Conservation (phyloP, 140 eudicot genomes). For the Bidens hawaiensis region DNA sequence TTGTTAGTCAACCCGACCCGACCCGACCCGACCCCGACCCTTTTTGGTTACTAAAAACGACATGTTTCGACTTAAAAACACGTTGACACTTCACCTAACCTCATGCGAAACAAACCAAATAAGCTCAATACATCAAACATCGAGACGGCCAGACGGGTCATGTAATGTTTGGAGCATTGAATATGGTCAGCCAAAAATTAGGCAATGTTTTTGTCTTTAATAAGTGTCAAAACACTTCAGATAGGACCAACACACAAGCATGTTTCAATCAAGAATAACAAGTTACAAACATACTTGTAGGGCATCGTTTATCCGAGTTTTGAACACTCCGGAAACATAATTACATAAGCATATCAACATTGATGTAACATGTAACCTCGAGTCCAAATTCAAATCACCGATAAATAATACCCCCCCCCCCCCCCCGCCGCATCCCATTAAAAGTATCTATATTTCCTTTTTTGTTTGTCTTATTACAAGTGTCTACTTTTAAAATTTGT, state of each 20-base stretch:
- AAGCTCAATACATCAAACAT: background rate
- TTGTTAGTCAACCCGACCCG: background rate
- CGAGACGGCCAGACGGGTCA: slow-evolving; percentile 7
- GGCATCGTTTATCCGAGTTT: slow-evolving; percentile 12
- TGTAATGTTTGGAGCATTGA: slow-evolving; percentile 9
- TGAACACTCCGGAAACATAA: slow-evolving; percentile 21
- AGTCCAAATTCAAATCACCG: slow-evolving; percentile 17
- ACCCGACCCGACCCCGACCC: background rate
- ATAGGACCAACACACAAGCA: slow-evolving; percentile 28
- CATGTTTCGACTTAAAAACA: background rate
- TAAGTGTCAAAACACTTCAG: slow-evolving; percentile 11
- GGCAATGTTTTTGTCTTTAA: slow-evolving; percentile 26
- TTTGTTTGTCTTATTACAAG: too few relatives aligned
- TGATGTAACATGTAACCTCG: slow-evolving; percentile 6
- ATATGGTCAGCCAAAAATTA: slow-evolving; percentile 11
- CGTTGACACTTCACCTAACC: background rate
- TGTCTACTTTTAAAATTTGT: too few relatives aligned
- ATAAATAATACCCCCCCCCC: too few relatives aligned
- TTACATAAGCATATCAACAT: slow-evolving; percentile 10
- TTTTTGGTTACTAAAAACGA: background rate
- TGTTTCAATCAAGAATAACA: slow-evolving; percentile 24
- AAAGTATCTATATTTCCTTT: too few relatives aligned
- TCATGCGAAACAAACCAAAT: background rate
- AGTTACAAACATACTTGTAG: slow-evolving; percentile 4
- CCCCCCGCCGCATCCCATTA: too few relatives aligned